These are phyloP conservation scores for Cordyceps cicadae DNA, from an alignment of 2,329 filamentous ascomycete genomes.

Conservation along the genomic window DNA sequence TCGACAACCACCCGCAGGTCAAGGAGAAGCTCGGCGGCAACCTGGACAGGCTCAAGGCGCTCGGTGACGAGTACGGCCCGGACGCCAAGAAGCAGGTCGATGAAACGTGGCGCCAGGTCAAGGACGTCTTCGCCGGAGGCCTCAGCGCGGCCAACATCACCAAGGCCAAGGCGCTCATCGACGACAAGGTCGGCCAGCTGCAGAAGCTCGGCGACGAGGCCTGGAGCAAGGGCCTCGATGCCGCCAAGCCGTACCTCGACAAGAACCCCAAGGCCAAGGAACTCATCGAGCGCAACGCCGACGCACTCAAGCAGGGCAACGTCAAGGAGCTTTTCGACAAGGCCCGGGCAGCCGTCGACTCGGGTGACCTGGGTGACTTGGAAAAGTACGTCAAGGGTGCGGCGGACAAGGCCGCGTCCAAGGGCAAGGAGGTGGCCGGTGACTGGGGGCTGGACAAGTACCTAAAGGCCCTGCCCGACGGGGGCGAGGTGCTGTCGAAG, in stretches of 20 bases:
- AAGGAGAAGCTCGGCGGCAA: conserved; percentile 65
- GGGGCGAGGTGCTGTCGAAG: conserved; percentile 56
- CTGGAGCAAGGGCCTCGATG: conserved; percentile 62
- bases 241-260: conserved; percentile 63
- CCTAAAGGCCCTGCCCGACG: conserved; percentile 56
- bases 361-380: conserved; percentile 45
- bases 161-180: conserved; percentile 52
- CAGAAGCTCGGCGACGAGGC: conserved; percentile 67
- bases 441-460: conserved; percentile 47
- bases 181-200: conserved; percentile 62
- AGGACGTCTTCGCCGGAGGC: conserved; percentile 55
- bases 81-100: conserved; percentile 71
- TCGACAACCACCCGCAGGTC: conserved; percentile 65
- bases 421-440: conserved; percentile 1
- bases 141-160: conserved; percentile 43
- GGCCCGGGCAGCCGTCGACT: conserved; percentile 52
- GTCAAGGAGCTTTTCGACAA: conserved; percentile 54
- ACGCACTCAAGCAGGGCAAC: conserved; percentile 60
- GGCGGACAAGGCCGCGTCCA: conserved; percentile 18
- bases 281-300: conserved; percentile 61
- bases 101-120: conserved; percentile 64
- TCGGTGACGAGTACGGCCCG: conserved; percentile 62
- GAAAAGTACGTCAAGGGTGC: conserved; percentile 27
- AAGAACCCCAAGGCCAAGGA: conserved; percentile 71
- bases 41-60: conserved; percentile 59